Evolutionary conservation across 2,329 filamentous ascomycete species (phyloP).

Genomic region (Trichoderma pleuroti): DNA sequence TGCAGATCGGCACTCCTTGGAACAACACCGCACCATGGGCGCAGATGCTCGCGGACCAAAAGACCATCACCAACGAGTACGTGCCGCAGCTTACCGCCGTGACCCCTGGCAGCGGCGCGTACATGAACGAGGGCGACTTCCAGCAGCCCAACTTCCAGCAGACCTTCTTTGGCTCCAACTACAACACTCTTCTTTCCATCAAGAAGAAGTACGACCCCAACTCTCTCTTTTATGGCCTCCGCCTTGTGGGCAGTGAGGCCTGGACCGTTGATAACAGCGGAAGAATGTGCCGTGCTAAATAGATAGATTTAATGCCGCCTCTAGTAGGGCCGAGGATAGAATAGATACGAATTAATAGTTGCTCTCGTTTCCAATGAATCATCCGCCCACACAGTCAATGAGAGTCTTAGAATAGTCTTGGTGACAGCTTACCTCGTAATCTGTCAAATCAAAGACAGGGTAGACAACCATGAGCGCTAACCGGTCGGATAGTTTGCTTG

Average conservation of each 20-base stretch:
- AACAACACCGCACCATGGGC: slow-evolving; percentile 25
- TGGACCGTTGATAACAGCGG: slow-evolving; percentile 40
- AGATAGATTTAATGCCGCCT: neutral
- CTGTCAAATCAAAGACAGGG: neutral
- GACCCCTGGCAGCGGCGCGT: slow-evolving; percentile 42
- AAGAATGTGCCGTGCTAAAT: slow-evolving; percentile 17
- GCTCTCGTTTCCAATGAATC: neutral
- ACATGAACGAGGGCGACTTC: slow-evolving; percentile 52
- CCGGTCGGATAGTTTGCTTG: neutral
- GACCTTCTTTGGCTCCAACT: slow-evolving; percentile 47
- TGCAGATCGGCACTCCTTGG: slow-evolving; percentile 29
- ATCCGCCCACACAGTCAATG: neutral
- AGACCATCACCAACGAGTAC: slow-evolving; percentile 28
- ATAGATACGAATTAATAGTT: neutral
- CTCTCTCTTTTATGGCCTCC: slow-evolving; percentile 46
- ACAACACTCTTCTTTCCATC: slow-evolving; percentile 38
- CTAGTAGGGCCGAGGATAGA: neutral
- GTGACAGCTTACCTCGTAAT: neutral
- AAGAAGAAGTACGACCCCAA: slow-evolving; percentile 48
- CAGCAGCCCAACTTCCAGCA: slow-evolving; percentile 44
- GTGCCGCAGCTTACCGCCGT: slow-evolving; percentile 26
- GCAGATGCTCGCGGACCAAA: slow-evolving; percentile 31
- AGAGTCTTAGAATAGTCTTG: neutral
- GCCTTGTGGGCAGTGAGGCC: slow-evolving; percentile 48
- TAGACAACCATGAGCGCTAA: neutral